Evolutionary conservation across 2,329 filamentous ascomycete genomes (phyloP).

Genomic region (Penicillium frequentans): DNA sequence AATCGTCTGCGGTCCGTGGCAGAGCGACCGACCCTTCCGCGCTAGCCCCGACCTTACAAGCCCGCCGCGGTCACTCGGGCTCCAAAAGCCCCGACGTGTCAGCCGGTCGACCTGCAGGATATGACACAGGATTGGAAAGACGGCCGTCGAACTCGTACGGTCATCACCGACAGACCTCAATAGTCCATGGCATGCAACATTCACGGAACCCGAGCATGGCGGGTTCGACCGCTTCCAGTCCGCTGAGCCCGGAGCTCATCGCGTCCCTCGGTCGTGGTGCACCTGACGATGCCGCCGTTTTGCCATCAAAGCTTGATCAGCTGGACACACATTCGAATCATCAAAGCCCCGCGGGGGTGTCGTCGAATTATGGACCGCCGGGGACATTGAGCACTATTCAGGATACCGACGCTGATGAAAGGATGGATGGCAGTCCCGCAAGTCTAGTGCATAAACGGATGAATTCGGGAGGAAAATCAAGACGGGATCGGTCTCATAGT

Average conservation of each 20-base stretch:
- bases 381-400: constrained; percentile 38
- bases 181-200: constrained; percentile 93
- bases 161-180: constrained; percentile 94
- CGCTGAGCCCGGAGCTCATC: constrained; percentile 84
- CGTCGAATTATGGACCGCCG: constrained; percentile 24
- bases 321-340: constrained; percentile 30
- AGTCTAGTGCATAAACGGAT: constrained; percentile 37
- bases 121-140: constrained; percentile 42
- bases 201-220: constrained; percentile 77
- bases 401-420: constrained; percentile 36
- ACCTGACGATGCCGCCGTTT: constrained; percentile 44
- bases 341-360: constrained; percentile 43
- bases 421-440: constrained; percentile 24
- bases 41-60: constrained; percentile 37
- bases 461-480: constrained; percentile 65
- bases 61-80: constrained; percentile 41
- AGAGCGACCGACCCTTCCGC: constrained; percentile 38
- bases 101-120: constrained; percentile 34
- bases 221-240: constrained; percentile 70
- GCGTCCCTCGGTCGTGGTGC: constrained; percentile 63
- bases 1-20: constrained; percentile 46
- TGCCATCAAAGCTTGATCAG: constrained; percentile 33
- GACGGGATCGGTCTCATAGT: constrained; percentile 71
- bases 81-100: constrained; percentile 45
- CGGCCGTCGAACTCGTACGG: constrained; percentile 62